Percentiles rank a stretch among this genome's conserved stretches.
Conservation (phyloP, 345 rosid genomes). For the Populus pruinosa region DNA sequence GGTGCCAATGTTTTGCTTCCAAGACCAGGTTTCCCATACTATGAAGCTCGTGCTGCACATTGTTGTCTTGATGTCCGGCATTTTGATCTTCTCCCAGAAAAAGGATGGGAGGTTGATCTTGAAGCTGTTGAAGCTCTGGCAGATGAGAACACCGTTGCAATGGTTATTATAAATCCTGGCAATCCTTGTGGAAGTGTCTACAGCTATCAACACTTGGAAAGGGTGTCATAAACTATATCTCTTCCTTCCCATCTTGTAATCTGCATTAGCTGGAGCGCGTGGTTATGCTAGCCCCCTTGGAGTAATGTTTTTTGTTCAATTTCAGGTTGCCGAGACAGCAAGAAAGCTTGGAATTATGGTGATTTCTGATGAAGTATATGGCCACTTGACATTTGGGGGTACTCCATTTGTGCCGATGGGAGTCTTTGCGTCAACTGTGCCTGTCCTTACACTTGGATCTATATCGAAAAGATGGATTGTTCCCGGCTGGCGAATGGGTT, state of each 20-base stretch:
- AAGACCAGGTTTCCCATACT: constrained; percentile 43
- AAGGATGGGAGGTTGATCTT: constrained; percentile 62
- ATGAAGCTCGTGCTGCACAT: constrained; percentile 32
- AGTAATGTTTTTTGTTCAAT: too few species aligned
- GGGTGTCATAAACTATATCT: constrained; percentile 11
- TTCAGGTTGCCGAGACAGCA: constrained; percentile 22
- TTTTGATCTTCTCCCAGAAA: constrained; percentile 56
- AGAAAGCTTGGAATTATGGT: constrained; percentile 22
- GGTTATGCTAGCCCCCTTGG: neutral
- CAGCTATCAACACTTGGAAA: constrained; percentile 43
- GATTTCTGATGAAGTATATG: constrained; percentile 32
- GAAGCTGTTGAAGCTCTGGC: constrained; percentile 46
- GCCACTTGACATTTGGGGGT: constrained; percentile 14
- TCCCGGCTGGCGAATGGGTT: constrained; percentile 32
- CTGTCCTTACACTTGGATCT: constrained; percentile 25
- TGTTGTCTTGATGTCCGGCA: constrained; percentile 42
- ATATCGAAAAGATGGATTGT: constrained; percentile 31
- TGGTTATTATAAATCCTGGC: constrained; percentile 51
- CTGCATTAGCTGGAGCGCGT: too few species aligned
- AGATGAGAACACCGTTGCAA: constrained; percentile 57
- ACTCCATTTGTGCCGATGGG: constrained; percentile 27
- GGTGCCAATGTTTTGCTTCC: constrained; percentile 53
- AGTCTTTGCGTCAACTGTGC: constrained; percentile 16
- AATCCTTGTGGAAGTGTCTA: constrained; percentile 53
- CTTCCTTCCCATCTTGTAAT: neutral